Conservation (phyloP, 2,329 filamentous ascomycete species). For the Colletotrichum cordylinicola region DNA sequence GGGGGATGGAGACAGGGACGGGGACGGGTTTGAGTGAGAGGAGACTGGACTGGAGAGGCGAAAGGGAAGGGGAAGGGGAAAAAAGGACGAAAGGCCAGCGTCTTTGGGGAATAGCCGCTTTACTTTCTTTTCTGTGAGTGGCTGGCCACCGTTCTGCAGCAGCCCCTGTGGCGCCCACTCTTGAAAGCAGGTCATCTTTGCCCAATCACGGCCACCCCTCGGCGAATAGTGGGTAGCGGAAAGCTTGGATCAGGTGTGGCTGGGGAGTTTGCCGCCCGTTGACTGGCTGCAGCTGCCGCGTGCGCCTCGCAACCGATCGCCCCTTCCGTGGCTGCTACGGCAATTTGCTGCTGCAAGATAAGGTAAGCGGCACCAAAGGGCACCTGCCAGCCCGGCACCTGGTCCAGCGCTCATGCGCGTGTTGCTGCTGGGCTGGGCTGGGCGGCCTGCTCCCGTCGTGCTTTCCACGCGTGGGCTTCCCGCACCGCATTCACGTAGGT, state of each 20-base stretch:
- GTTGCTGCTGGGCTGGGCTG: neutral
- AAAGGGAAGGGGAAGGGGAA: neutral
- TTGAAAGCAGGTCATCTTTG: neutral
- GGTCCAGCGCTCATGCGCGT: neutral
- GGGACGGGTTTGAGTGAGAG: neutral
- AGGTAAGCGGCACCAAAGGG: neutral
- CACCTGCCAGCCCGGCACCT: neutral
- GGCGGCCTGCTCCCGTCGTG: neutral
- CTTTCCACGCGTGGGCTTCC: neutral
- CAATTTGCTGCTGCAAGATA: neutral
- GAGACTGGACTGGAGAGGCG: neutral
- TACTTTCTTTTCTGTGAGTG: slow-evolving; percentile 18
- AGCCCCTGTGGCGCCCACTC: slow-evolving; percentile 1
- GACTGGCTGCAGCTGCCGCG: neutral
- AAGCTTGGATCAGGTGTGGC: neutral
- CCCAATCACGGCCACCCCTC: neutral
- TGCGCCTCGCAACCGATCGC: neutral
- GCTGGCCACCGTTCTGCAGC: neutral
- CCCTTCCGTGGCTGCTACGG: neutral
- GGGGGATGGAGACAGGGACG: slow-evolving; percentile 8
- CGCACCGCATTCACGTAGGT: neutral
- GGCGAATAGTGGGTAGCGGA: neutral
- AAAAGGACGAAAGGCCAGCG: neutral
- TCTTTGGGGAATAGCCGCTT: slow-evolving; percentile 20
- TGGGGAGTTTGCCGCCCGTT: neutral